These are phyloP conservation scores for Taphrina pruni DNA, from an alignment of 1,139 yeast species.

Conservation along the genomic window DNA sequence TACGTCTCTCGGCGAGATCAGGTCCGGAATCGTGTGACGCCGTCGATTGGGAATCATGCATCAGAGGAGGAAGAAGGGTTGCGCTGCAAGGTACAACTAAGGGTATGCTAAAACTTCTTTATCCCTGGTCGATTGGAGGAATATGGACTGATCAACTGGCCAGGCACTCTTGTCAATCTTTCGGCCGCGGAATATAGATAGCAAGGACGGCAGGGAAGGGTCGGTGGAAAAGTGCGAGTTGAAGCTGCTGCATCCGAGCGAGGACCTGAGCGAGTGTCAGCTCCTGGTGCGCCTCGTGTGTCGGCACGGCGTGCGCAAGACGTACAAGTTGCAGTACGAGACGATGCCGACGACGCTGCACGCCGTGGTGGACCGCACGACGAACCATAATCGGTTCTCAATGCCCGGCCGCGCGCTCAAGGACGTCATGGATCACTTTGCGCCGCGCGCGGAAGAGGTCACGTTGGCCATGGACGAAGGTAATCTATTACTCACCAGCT, in stretches of 20 bases:
- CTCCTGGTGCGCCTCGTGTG: constrained; percentile 42
- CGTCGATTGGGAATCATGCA: not conserved
- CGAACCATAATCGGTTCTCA: constrained; percentile 46
- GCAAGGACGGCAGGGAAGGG: constrained; percentile 45
- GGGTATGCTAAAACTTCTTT: constrained; percentile 15
- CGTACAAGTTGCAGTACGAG: constrained; percentile 49
- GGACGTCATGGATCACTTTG: constrained; percentile 49
- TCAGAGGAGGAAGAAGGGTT: not conserved
- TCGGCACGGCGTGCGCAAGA: constrained; percentile 47
- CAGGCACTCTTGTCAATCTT: constrained; percentile 46
- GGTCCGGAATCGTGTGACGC: not conserved
- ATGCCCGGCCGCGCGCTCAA: constrained; percentile 48
- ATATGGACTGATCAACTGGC: not conserved
- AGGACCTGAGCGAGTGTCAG: constrained; percentile 41
- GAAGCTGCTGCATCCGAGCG: constrained; percentile 41
- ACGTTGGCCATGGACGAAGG: constrained; percentile 46
- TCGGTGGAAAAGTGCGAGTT: constrained; percentile 46
- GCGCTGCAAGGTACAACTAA: constrained; percentile 42
- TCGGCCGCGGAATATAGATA: constrained; percentile 39
- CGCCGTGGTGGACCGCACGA: constrained; percentile 46
- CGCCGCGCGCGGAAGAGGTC: constrained; percentile 50
- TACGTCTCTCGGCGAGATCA: not conserved
- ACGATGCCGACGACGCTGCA: constrained; percentile 46
- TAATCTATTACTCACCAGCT: constrained; percentile 47
- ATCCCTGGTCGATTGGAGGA: too few relatives aligned